Evolutionary conservation across 2,329 filamentous ascomycete genomes (phyloP).

Genomic region (Didymella lethalis): DNA sequence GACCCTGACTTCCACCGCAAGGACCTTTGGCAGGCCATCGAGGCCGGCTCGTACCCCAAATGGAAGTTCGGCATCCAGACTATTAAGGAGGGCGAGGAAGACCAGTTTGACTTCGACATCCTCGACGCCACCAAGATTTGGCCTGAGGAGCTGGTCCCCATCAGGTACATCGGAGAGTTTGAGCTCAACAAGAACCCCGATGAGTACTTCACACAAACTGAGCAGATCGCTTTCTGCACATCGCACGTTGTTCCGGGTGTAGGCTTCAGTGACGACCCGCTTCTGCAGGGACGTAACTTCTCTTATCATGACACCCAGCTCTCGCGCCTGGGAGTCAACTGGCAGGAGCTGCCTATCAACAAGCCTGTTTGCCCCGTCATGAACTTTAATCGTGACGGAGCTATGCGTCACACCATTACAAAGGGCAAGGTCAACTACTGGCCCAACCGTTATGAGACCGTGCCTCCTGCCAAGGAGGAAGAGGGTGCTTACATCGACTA

Average conservation of each 20-base stretch:
- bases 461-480: constrained; percentile 66
- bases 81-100: constrained; percentile 72
- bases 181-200: constrained; percentile 82
- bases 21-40: constrained; percentile 77
- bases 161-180: constrained; percentile 79
- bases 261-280: constrained; percentile 77
- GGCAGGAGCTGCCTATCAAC: constrained; percentile 80
- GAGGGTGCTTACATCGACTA: constrained; percentile 76
- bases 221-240: constrained; percentile 85
- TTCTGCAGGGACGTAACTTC: constrained; percentile 76
- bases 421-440: constrained; percentile 80
- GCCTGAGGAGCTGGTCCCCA: constrained; percentile 78
- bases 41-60: constrained; percentile 72
- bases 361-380: constrained; percentile 76
- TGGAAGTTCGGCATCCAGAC: constrained; percentile 87
- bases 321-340: constrained; percentile 75
- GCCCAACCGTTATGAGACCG: constrained; percentile 73
- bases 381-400: constrained; percentile 79
- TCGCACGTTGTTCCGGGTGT: constrained; percentile 80
- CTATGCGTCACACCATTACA: constrained; percentile 74
- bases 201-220: constrained; percentile 82
- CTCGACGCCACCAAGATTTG: constrained; percentile 86
- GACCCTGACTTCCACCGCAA: constrained; percentile 85
- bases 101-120: constrained; percentile 86
- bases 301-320: constrained; percentile 74